Base-by-base conservation (phyloP, 768 basidiomycete genomes). In the Coprinopsis sp. region DNA sequence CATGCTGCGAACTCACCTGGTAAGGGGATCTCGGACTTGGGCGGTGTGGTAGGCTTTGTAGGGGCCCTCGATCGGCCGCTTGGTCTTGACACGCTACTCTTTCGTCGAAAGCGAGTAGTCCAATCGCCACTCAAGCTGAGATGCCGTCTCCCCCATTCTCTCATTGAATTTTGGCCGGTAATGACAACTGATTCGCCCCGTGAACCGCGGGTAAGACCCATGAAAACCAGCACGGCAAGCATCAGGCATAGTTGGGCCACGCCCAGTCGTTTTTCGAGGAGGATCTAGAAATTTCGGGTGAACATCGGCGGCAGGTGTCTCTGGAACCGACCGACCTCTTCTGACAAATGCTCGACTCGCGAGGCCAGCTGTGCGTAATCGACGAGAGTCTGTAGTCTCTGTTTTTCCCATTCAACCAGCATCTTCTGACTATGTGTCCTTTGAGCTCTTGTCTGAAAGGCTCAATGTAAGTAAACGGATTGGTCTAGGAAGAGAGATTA, bases 201-300 rank as follows among this genome's bases (percentile, higher is more conserved):
- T 42, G 81, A 86, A 6, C 90, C 89, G 4, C 91, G 79, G 3
- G 91, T 93, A 42, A 95, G 72, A 14, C 84, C 80, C 65, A 95
- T 87, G 61, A 96, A 92, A 11, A 92, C 71, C 16, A 95, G 76
- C 8, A 96, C 84, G 0, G 84, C 79, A 3, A 96, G 72, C 4
- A 95, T 73, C 5, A 94, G 73, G 59, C 86, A 82, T 0, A 97
- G 74, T 57, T 98, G 94, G 0, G 87, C 87, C 18, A 96, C 81
- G 2, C 92, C 85, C 0, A 96, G 77, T 2, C 91, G 83, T 56
- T 95, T 93, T 64, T 96, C 94, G 40, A 93, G 74, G 1, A 84
- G 68, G 25, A 96, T 81, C 89, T 95, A 46, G 2, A 14, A 29
- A 24, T 14, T 24, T 14, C 16, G 13, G 10, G 36, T 13, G 47